Base-by-base conservation (phyloP, 225 moss, liverwort and hornwort species). In the Marchantia polymorpha region DNA sequence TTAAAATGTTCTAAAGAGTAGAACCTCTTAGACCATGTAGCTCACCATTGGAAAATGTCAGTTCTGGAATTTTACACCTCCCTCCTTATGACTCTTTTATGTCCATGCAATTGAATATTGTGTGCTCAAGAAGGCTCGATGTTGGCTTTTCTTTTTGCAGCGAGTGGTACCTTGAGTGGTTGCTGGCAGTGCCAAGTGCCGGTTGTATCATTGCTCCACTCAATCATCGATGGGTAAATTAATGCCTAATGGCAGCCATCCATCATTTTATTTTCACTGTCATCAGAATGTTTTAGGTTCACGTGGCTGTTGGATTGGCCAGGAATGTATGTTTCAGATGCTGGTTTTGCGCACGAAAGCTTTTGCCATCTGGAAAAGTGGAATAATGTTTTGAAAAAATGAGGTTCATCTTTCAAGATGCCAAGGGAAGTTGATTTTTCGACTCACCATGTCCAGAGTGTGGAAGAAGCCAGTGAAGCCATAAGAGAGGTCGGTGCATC, bases 91-190 rank as follows among this genome's bases (percentile, higher is more conserved):
- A 14, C 14, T 55, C 55, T 8, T 55, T 55, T 55, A 55, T 55
- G 8, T 8, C 14, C 55, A 55, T 55, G 55, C 8, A 55, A 55
- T 64, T 12, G n/a, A n/a, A n/a, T n/a, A n/a, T n/a, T n/a, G n/a
- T n/a, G n/a, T n/a, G n/a, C n/a, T 2, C 23, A 61, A 61, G 54
- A 52, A 56, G n/a, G 30, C n/a, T 52, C 29, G 63, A 15, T 76
- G 47, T 50, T 15, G 46, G 20, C 22, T 63, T 25, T 76, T 66
- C 47, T 11, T 52, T 47, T 49, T 88, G 85, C 94, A 99, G 99
- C 79, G 99, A 99, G 74, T 76, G 90, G 90, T 99, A 92, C 77
- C 82, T 99, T 87, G 93, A 95, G 85, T 99, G 95, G 95, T 82
- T 99, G 78, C 83, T 93, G 85, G 99, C 91, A 64, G 99, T 99